Conservation (phyloP, 495 filamentous ascomycete species). For the Penicillium bialowiezense region DNA sequence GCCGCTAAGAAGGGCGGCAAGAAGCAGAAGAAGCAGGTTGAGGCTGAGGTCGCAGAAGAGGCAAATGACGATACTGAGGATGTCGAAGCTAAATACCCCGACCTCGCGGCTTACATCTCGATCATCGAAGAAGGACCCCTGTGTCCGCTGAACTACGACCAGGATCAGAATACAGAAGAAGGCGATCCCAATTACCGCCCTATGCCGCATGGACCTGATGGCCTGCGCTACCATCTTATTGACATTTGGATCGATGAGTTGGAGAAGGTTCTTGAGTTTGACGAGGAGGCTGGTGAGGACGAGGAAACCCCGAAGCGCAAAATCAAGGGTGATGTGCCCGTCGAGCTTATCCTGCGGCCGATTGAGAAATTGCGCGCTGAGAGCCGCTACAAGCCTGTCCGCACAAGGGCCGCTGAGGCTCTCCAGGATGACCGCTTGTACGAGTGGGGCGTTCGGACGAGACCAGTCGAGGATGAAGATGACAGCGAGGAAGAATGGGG, state of each 20-base stretch:
- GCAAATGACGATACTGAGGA: constrained; percentile 19
- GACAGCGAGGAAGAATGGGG: constrained; percentile 64
- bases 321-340: constrained; percentile 38
- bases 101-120: constrained; percentile 39
- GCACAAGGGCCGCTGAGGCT: constrained; percentile 66
- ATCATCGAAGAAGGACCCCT: constrained; percentile 44
- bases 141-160: constrained; percentile 44
- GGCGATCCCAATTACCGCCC: constrained; percentile 32
- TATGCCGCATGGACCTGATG: constrained; percentile 63
- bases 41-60: constrained; percentile 4
- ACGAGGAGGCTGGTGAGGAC: constrained; percentile 31
- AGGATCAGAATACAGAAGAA: constrained; percentile 29
- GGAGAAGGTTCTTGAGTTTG: constrained; percentile 62
- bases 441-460: constrained; percentile 50
- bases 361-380: constrained; percentile 53
- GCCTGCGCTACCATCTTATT: constrained; percentile 79
- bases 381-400: constrained; percentile 68
- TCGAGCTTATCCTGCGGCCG: constrained; percentile 57
- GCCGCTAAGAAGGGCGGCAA: constrained; percentile 40
- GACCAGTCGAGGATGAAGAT: constrained; percentile 34
- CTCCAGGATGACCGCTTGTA: constrained; percentile 72
- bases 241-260: constrained; percentile 91
- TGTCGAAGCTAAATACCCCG: constrained; percentile 38
- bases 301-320: constrained; percentile 27
- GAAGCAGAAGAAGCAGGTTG: constrained; percentile 34